These are phyloP conservation scores for Symbiodinium natans DNA, from an alignment of 73 alveolate genomes.

Conservation along the genomic window DNA sequence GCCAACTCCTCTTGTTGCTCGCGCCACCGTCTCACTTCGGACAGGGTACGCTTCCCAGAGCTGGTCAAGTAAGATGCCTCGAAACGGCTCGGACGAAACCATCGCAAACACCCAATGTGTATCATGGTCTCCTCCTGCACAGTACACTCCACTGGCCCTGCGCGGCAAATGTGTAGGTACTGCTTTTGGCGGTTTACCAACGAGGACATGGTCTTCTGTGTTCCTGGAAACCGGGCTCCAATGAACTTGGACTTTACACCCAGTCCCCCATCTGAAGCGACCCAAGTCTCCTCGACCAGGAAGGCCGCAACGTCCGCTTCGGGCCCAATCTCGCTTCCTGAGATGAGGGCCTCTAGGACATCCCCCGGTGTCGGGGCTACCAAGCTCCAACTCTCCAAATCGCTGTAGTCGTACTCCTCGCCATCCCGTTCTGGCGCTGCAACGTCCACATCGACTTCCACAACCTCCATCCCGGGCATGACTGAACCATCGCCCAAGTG, in stretches of 20 bases:
- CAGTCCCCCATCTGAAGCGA: neutral
- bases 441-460: neutral
- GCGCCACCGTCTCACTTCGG: neutral
- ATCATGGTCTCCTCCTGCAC: neutral
- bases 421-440: no score
- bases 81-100: neutral
- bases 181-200: neutral
- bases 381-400: neutral
- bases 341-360: neutral
- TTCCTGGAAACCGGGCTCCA: neutral
- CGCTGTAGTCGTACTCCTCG: neutral
- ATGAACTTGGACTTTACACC: neutral
- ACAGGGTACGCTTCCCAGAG: neutral
- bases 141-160: neutral
- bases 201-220: neutral
- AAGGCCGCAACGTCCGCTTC: neutral
- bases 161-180: neutral
- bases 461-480: no score
- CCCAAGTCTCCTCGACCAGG: neutral
- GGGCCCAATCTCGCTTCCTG: neutral
- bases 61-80: neutral
- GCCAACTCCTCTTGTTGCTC: neutral
- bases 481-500: no score
- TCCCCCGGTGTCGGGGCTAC: neutral
- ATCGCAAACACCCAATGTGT: neutral